Conservation (phyloP, 208 protist species). For the Crithidia mellificae region DNA sequence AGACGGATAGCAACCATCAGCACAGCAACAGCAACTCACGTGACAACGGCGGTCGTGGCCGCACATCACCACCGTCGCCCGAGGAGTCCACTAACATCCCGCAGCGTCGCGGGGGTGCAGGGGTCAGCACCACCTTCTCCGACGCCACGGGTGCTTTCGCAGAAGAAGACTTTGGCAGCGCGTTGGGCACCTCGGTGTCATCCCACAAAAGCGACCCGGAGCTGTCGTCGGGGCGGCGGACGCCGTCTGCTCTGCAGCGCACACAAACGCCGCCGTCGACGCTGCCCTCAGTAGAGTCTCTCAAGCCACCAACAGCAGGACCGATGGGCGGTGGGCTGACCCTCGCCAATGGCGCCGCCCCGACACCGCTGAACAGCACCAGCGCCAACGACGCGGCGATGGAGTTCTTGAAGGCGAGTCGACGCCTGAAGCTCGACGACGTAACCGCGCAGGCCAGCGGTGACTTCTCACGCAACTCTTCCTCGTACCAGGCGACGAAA, state of each 20-base stretch:
- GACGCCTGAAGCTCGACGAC: conserved; percentile 13
- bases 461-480: not conserved
- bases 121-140: not conserved
- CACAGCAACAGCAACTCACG: no score
- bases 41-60: not conserved
- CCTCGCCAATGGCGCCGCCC: not conserved
- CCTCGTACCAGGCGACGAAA: not conserved
- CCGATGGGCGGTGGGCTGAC: not conserved
- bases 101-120: not conserved
- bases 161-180: not conserved
- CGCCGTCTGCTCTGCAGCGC: not conserved
- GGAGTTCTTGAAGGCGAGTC: conserved; percentile 37
- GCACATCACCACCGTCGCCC: not conserved
- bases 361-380: conserved; percentile 8
- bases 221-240: not conserved
- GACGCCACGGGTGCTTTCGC: not conserved
- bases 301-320: not conserved
- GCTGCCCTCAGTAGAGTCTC: not conserved
- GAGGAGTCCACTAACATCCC: conserved; percentile 5
- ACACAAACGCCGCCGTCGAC: not conserved
- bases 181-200: not conserved
- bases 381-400: conserved; percentile 28
- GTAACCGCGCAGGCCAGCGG: not conserved
- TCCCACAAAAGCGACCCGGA: not conserved
- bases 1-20: no score